phyloP scores from a whole-genome alignment of 148 eudicot genomes.

The Chenopodium berlandieri region DNA sequence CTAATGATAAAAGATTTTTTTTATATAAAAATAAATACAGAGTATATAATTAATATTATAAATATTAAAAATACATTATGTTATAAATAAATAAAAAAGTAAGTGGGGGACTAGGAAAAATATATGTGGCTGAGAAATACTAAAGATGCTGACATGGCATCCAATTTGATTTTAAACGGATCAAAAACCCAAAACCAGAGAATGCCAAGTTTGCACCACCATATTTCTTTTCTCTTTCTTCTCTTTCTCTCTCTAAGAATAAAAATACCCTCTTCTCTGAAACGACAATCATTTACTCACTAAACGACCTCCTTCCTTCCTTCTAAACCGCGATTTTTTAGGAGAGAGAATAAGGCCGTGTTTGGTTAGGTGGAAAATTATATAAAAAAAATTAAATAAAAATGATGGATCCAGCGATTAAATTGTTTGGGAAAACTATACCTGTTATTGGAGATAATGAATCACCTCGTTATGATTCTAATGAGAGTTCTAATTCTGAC shows the following conservation, averaged over 20 bases:
- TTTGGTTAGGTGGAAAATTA: neutral
- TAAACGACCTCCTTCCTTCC: slow-evolving; percentile 1
- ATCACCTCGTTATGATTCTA: slow-evolving; percentile 15
- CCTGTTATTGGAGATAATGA: slow-evolving; percentile 37
- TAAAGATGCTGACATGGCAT: slow-evolving; percentile 59
- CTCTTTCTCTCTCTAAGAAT: neutral
- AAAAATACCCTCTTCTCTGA: neutral
- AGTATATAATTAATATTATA: neutral
- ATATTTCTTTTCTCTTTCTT: slow-evolving; percentile 6
- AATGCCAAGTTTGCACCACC: slow-evolving; percentile 37
- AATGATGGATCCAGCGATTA: slow-evolving; percentile 65
- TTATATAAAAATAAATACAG: neutral
- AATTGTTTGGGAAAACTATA: slow-evolving; percentile 77
- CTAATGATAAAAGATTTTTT: slow-evolving; percentile 4
- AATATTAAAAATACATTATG: too few relatives aligned
- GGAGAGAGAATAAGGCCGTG: slow-evolving; percentile 6
- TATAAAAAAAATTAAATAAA: neutral
- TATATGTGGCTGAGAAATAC: slow-evolving; percentile 75
- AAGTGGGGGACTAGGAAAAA: slow-evolving; percentile 7
- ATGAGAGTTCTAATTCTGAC: slow-evolving; percentile 17
- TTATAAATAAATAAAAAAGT: too few relatives aligned
- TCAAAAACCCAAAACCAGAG: slow-evolving; percentile 49
- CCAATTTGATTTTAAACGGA: slow-evolving; percentile 41
- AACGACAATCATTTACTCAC: slow-evolving; percentile 1
- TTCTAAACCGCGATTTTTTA: neutral